These are phyloP conservation scores for Pigoraptor vietnamica DNA, from an alignment of 78 protist genomes.

Conservation along the genomic window DNA sequence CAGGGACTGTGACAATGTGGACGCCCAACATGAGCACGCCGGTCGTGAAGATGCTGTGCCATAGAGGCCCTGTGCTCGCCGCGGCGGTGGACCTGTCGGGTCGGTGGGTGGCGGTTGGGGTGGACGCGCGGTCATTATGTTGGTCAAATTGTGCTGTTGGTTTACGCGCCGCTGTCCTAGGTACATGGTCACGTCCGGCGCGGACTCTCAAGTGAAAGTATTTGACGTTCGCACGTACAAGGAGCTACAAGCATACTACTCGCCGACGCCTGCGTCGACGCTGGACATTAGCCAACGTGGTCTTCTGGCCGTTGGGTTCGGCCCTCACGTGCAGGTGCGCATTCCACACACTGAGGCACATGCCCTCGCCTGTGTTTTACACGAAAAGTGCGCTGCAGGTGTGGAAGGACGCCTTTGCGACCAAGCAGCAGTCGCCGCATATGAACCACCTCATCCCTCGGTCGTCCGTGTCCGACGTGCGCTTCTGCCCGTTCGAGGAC, in stretches of 20 bases:
- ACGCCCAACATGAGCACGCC: constrained; percentile 74
- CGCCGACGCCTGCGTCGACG: constrained; percentile 41
- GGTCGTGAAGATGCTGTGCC: constrained; percentile 71
- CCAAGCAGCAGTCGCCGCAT: constrained; percentile 46
- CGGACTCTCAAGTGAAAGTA: constrained; percentile 72
- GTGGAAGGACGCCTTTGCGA: constrained; percentile 46
- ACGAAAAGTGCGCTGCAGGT: background rate
- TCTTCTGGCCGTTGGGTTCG: constrained; percentile 72
- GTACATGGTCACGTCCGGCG: constrained; percentile 68
- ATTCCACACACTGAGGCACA: background rate
- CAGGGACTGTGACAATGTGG: constrained; percentile 77
- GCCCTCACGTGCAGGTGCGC: constrained; percentile 34
- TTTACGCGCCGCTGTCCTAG: background rate
- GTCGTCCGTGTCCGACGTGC: constrained; percentile 3
- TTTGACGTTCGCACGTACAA: constrained; percentile 91
- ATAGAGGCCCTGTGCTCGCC: constrained; percentile 46
- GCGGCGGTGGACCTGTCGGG: constrained; percentile 64
- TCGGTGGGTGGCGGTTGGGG: constrained; percentile 1
- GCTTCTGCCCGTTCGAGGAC: constrained; percentile 95
- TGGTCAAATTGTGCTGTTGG: background rate
- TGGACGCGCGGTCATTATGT: background rate
- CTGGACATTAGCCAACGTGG: constrained; percentile 71
- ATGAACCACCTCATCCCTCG: constrained; percentile 28
- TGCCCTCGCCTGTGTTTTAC: too few species aligned
- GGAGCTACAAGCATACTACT: constrained; percentile 63